These are phyloP conservation scores for Chrysanthemum makinoi DNA, from an alignment of 129 eudicot genomes.

Conservation along the genomic window DNA sequence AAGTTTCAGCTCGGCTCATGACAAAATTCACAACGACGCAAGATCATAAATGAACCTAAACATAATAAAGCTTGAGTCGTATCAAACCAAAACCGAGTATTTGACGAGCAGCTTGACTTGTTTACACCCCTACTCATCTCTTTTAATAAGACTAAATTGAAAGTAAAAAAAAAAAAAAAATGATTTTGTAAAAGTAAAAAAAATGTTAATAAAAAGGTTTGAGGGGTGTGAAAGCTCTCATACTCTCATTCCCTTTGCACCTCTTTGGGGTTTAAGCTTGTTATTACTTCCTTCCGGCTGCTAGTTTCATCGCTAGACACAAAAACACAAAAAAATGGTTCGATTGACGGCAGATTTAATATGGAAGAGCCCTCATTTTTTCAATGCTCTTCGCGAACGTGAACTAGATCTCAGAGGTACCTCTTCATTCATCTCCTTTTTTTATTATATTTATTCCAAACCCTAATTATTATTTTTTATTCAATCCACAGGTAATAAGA, in stretches of 20 bases:
- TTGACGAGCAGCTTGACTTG: no score
- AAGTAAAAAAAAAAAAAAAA: no score
- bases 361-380: slow-evolving; percentile 98
- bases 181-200: no score
- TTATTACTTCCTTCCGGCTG: not conserved
- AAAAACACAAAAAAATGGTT: slow-evolving; percentile 47
- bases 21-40: no score
- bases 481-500: slow-evolving; percentile 66
- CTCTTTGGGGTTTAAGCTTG: slow-evolving; percentile 35
- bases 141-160: no score
- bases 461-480: not conserved
- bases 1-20: no score
- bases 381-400: slow-evolving; percentile 92
- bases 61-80: no score
- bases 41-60: no score
- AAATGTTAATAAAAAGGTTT: no score
- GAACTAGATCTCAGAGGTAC: slow-evolving; percentile 96
- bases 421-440: slow-evolving; percentile 2
- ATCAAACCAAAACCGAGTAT: no score
- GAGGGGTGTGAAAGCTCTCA: not conserved
- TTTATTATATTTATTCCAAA: not conserved
- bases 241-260: not conserved
- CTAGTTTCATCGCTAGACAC: not conserved
- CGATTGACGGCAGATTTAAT: slow-evolving; percentile 84
- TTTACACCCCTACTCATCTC: no score